These are phyloP conservation scores for Cytidiella melzeri DNA, from an alignment of 768 basidiomycete genomes.

Conservation along the genomic window DNA sequence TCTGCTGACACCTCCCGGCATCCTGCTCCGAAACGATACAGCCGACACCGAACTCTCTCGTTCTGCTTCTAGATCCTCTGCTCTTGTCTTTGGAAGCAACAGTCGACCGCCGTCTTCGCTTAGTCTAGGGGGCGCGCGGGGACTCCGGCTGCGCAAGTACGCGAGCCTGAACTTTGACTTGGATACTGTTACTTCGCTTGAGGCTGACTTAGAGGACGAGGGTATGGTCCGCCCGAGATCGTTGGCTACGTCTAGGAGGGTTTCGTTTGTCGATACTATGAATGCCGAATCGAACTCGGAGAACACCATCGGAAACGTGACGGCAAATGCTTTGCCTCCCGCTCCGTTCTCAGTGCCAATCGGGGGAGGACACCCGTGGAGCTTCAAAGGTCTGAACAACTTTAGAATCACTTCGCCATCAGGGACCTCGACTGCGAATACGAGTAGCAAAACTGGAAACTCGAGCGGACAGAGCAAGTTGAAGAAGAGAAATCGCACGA, in stretches of 20 bases:
- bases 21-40: constrained; percentile 1
- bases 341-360: background rate
- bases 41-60: background rate
- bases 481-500: constrained; percentile 30
- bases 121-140: constrained; percentile 9
- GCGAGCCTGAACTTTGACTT: constrained; percentile 25
- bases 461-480: constrained; percentile 35
- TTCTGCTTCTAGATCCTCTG: too few species aligned
- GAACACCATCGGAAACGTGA: background rate
- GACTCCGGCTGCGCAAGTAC: constrained; percentile 21
- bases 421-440: constrained; percentile 33
- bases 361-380: background rate
- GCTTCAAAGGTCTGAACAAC: constrained; percentile 6
- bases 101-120: background rate
- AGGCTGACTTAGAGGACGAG: background rate
- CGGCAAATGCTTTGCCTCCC: background rate
- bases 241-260: constrained; percentile 4
- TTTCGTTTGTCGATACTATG: constrained; percentile 6
- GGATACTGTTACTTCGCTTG: constrained; percentile 16
- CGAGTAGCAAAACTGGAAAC: constrained; percentile 29
- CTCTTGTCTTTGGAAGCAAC: background rate
- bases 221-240: background rate
- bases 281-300: background rate
- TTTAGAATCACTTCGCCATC: constrained; percentile 14
- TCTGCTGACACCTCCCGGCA: constrained; percentile 6